phyloP scores from a whole-genome alignment of 441 rosid genomes.

The Macaranga tanarius region DNA sequence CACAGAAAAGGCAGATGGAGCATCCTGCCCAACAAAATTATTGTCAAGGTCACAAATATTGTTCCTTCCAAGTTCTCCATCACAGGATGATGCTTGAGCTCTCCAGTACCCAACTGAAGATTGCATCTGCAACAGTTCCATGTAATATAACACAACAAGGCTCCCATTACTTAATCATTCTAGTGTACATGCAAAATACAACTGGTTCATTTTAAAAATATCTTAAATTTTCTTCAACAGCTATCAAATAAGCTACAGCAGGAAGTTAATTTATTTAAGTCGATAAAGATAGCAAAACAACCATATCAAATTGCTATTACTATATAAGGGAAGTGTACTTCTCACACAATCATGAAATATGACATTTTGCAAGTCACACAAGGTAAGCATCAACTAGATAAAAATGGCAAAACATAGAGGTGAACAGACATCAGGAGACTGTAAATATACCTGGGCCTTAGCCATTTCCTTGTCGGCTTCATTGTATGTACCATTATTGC shows the following conservation, averaged over 20 bases:
- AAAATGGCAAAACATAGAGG: background rate
- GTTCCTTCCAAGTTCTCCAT: slow-evolving; percentile 29
- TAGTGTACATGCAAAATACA: slow-evolving; percentile 26
- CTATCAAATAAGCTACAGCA: background rate
- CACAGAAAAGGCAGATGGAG: slow-evolving; percentile 35
- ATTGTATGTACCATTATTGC: slow-evolving; percentile 20
- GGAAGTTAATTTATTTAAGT: background rate
- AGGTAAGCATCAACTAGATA: background rate
- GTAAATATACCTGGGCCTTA: slow-evolving; percentile 43
- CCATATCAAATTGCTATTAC: background rate
- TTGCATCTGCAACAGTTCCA: slow-evolving; percentile 37
- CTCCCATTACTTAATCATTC: slow-evolving; percentile 28
- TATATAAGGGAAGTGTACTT: background rate
- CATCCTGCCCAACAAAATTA: slow-evolving; percentile 35
- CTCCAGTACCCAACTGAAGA: slow-evolving; percentile 32
- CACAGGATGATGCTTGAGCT: slow-evolving; percentile 26
- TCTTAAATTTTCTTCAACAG: background rate
- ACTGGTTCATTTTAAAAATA: slow-evolving; percentile 15
- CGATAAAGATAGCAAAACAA: background rate
- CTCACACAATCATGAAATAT: background rate
- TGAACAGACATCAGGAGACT: slow-evolving; percentile 4
- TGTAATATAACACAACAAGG: slow-evolving; percentile 30
- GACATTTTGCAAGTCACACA: background rate
- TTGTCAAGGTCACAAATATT: slow-evolving; percentile 24
- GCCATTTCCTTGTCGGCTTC: slow-evolving; percentile 33